Evolutionary conservation across 208 protist genomes (phyloP).

Genomic region (Leishmania braziliensis): DNA sequence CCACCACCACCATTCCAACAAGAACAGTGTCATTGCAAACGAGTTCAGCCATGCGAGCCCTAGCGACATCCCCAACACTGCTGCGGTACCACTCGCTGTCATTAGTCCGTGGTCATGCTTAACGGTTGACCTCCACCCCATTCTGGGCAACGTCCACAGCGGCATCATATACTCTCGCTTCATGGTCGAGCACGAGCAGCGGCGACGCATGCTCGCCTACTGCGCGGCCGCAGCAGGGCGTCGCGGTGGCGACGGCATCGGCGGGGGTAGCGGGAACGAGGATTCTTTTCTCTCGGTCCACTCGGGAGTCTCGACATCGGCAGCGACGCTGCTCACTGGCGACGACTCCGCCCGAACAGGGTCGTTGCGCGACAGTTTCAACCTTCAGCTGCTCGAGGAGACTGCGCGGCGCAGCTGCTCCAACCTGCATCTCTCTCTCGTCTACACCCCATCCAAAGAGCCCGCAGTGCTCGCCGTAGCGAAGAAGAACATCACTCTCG

Average conservation of each 20-base stretch:
- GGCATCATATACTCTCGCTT: constrained; percentile 38
- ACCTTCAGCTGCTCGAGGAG: constrained; percentile 33
- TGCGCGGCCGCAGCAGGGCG: constrained; percentile 20
- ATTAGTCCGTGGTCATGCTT: constrained; percentile 29
- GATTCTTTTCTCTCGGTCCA: constrained; percentile 36
- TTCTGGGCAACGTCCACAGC: constrained; percentile 11
- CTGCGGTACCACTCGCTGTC: constrained; percentile 15
- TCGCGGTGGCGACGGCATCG: constrained; percentile 8
- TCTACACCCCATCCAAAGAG: constrained; percentile 16
- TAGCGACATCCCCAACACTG: background rate
- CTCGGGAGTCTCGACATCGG: constrained; percentile 17
- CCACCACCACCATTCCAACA: background rate
- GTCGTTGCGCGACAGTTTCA: constrained; percentile 15
- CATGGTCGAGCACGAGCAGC: constrained; percentile 42
- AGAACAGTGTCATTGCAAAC: background rate
- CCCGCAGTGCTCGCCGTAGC: constrained; percentile 19
- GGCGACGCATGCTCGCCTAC: constrained; percentile 32
- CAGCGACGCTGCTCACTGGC: constrained; percentile 14
- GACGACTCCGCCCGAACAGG: constrained; percentile 1
- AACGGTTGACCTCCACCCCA: constrained; percentile 31
- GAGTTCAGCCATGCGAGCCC: background rate
- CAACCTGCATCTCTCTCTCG: constrained; percentile 23
- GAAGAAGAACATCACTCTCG: constrained; percentile 25
- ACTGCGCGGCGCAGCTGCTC: constrained; percentile 20
- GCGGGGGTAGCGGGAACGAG: constrained; percentile 11